These are phyloP conservation scores for Citrus glauca DNA, from an alignment of 345 rosid species.

Conservation along the genomic window DNA sequence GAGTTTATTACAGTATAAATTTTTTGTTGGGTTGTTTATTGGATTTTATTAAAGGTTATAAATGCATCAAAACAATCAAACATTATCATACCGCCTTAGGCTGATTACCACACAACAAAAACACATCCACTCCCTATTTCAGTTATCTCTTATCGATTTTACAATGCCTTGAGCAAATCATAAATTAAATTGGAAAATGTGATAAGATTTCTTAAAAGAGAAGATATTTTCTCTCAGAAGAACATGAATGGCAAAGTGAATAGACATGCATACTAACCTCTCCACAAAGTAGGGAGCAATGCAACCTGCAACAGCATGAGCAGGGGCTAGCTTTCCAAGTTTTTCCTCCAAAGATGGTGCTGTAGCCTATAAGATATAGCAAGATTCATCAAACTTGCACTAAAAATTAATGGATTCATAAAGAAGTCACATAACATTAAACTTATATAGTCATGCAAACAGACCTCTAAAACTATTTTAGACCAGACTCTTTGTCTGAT, in stretches of 20 bases:
- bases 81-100: neutral
- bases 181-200: neutral
- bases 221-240: neutral
- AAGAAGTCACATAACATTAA: neutral
- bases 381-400: slow-evolving; percentile 6
- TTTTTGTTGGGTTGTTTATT: neutral
- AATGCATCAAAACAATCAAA: neutral
- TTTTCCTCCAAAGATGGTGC: slow-evolving; percentile 83
- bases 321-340: slow-evolving; percentile 85
- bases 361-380: slow-evolving; percentile 52
- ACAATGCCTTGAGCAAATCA: neutral
- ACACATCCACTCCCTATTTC: neutral
- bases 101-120: neutral
- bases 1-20: neutral
- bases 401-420: neutral
- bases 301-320: slow-evolving; percentile 80
- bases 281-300: slow-evolving; percentile 77
- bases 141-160: neutral
- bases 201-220: neutral
- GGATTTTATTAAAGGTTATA: neutral
- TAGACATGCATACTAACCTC: slow-evolving; percentile 45
- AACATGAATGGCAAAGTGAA: neutral
- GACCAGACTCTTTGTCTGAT: slow-evolving; percentile 66
- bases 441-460: neutral
- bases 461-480: slow-evolving; percentile 59